phyloP scores from a whole-genome alignment of 1,284 basidiomycete genomes.

The Entoloma clypeatum region DNA sequence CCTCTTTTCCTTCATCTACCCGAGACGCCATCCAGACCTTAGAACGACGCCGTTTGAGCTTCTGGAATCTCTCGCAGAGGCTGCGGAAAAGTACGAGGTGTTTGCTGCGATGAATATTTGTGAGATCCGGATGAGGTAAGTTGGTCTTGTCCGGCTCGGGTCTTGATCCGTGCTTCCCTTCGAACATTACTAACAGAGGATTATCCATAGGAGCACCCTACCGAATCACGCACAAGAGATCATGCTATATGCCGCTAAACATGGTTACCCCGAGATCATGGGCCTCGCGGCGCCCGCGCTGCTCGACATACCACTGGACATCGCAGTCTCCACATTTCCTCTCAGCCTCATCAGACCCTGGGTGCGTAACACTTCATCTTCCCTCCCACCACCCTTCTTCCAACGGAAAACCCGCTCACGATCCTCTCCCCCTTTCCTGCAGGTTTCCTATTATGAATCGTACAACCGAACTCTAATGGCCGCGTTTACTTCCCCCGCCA shows the following conservation, averaged over 20 bases:
- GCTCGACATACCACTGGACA: slow-evolving; percentile 6
- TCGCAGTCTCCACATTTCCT: neutral
- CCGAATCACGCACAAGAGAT: slow-evolving; percentile 14
- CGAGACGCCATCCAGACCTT: slow-evolving; percentile 19
- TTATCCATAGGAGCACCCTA: neutral
- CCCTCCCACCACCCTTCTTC: neutral
- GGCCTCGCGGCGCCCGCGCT: slow-evolving; percentile 20
- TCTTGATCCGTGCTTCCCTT: neutral
- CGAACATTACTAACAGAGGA: slow-evolving; percentile 11
- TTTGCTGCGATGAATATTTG: slow-evolving; percentile 23
- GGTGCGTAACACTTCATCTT: slow-evolving; percentile 3
- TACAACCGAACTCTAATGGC: too few species aligned
- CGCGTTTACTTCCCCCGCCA: too few species aligned
- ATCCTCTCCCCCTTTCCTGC: too few species aligned
- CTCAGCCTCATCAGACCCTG: neutral
- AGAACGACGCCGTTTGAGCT: slow-evolving; percentile 12
- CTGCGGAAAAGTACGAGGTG: slow-evolving; percentile 26
- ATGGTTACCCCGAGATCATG: slow-evolving; percentile 20
- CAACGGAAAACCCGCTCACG: too few species aligned
- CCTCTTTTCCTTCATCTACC: slow-evolving; percentile 23
- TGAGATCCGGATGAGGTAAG: slow-evolving; percentile 19
- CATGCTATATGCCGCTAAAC: slow-evolving; percentile 19
- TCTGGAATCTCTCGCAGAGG: slow-evolving; percentile 20
- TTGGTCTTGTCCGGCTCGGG: neutral
- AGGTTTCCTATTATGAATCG: too few species aligned